A percentile compares a stretch with the other conserved stretches of the same genome.
phyloP scores from a whole-genome alignment of 2,329 filamentous ascomycete genomes.

The Ophiocordyceps australis region DNA sequence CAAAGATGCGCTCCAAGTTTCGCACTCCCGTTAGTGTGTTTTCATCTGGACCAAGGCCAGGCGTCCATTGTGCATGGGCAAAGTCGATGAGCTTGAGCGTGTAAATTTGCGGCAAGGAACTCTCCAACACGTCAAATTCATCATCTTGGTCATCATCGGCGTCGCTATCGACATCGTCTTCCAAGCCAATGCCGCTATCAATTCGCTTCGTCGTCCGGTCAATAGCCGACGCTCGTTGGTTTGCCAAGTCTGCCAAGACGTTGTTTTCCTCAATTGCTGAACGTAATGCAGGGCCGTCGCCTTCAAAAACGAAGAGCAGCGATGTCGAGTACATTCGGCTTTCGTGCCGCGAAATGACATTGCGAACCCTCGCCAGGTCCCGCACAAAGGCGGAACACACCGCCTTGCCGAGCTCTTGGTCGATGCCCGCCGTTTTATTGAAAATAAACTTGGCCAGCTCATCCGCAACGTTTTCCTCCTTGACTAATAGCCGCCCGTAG shows the following conservation, averaged over 20 bases:
- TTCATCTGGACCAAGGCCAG: conserved; percentile 70
- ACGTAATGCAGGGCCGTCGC: conserved; percentile 36
- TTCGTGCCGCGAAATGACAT: conserved; percentile 34
- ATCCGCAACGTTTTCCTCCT: conserved; percentile 32
- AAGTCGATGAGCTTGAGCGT: conserved; percentile 88
- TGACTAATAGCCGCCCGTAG: conserved; percentile 35
- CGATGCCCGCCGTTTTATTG: conserved; percentile 37
- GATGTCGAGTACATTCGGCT: conserved; percentile 47
- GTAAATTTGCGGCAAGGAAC: conserved; percentile 46
- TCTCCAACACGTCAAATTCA: conserved; percentile 27
- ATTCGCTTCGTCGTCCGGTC: conserved; percentile 23
- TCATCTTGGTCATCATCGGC: conserved; percentile 25
- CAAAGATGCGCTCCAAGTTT: conserved; percentile 53
- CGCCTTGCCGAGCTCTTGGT: conserved; percentile 35
- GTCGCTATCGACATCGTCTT: too few species aligned
- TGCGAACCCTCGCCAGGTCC: conserved; percentile 32
- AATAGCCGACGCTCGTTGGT: conserved; percentile 5
- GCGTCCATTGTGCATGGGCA: conserved; percentile 75
- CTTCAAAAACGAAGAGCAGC: conserved; percentile 46
- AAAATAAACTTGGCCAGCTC: conserved; percentile 40
- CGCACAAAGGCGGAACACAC: conserved; percentile 33
- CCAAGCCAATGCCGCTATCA: conserved; percentile 36
- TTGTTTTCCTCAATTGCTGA: conserved; percentile 35
- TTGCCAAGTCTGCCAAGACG: conserved; percentile 31
- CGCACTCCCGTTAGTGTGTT: conserved; percentile 61